phyloP scores from a whole-genome alignment of 1,284 basidiomycete species.

The Cutaneotrichosporon mucoides region DNA sequence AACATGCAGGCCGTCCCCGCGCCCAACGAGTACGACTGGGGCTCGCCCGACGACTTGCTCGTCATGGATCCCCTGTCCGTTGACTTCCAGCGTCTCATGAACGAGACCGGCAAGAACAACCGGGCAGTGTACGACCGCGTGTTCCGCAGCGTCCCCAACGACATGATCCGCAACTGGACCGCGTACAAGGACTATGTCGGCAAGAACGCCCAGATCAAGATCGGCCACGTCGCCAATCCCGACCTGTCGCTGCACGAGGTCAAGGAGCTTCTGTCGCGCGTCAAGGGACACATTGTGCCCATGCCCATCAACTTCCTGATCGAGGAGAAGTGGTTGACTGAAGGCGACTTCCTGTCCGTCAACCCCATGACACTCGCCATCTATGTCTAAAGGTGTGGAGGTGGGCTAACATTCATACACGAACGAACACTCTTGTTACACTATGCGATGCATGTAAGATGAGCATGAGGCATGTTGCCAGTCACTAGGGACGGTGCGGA shows the following conservation, averaged over 20 bases:
- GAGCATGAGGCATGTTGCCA: too few relatives aligned
- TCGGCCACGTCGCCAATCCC: slow-evolving; percentile 70
- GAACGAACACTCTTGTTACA: too few relatives aligned
- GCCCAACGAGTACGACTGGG: slow-evolving; percentile 64
- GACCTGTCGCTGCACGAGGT: slow-evolving; percentile 61
- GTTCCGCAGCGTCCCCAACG: slow-evolving; percentile 60
- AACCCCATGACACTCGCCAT: slow-evolving; percentile 41
- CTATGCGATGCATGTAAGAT: too few relatives aligned
- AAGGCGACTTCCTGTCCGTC: slow-evolving; percentile 39
- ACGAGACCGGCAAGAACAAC: slow-evolving; percentile 69
- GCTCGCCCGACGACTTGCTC: slow-evolving; percentile 57
- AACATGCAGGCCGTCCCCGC: slow-evolving; percentile 68
- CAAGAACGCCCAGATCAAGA: slow-evolving; percentile 49
- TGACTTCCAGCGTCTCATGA: slow-evolving; percentile 61
- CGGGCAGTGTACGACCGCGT: slow-evolving; percentile 61
- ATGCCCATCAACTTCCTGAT: slow-evolving; percentile 50
- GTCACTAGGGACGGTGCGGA: too few relatives aligned
- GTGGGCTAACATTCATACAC: too few relatives aligned
- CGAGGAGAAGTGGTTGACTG: slow-evolving; percentile 38
- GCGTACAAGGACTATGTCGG: slow-evolving; percentile 63
- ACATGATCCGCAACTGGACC: slow-evolving; percentile 70
- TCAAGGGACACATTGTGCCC: slow-evolving; percentile 55
- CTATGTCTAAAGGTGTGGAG: slow-evolving; percentile 28
- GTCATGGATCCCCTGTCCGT: slow-evolving; percentile 78
- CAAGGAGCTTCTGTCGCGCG: slow-evolving; percentile 66